These are phyloP conservation scores for Fusarium pseudoanthophilum DNA, from an alignment of 2,329 filamentous ascomycete species.

Conservation along the genomic window DNA sequence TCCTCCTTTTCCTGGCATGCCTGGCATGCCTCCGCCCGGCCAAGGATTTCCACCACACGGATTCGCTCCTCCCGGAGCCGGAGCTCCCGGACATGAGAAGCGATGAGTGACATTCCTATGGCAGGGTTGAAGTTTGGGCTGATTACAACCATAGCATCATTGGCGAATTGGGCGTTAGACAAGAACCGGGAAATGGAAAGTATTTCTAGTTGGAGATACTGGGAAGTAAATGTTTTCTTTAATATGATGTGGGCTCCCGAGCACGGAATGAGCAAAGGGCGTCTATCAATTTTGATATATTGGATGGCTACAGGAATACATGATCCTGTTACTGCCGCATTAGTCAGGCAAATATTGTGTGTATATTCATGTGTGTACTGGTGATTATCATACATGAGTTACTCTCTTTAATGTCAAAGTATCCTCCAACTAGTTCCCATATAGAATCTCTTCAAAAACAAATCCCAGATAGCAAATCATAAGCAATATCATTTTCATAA, in stretches of 20 bases:
- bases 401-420: conserved; percentile 22
- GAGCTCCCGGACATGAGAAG: conserved; percentile 54
- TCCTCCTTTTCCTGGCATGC: conserved; percentile 49
- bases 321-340: conserved; percentile 5
- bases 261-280: neutral
- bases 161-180: conserved; percentile 50
- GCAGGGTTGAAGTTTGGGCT: conserved; percentile 21
- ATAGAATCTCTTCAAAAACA: conserved; percentile 26
- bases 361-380: neutral
- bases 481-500: conserved; percentile 28
- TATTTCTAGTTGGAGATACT: conserved; percentile 9
- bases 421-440: conserved; percentile 27
- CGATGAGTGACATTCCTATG: conserved; percentile 44
- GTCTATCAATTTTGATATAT: neutral
- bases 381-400: conserved; percentile 35
- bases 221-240: neutral
- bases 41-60: conserved; percentile 57
- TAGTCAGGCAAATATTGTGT: conserved; percentile 22
- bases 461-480: conserved; percentile 30
- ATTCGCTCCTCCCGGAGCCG: conserved; percentile 50
- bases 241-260: neutral
- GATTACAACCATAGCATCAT: conserved; percentile 40
- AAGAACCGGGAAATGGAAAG: conserved; percentile 23
- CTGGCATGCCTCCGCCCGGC: conserved; percentile 54
- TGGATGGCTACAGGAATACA: neutral